Evolutionary conservation across 2,329 filamentous ascomycete species (phyloP).

Genomic region (Fusarium verrucosum): DNA sequence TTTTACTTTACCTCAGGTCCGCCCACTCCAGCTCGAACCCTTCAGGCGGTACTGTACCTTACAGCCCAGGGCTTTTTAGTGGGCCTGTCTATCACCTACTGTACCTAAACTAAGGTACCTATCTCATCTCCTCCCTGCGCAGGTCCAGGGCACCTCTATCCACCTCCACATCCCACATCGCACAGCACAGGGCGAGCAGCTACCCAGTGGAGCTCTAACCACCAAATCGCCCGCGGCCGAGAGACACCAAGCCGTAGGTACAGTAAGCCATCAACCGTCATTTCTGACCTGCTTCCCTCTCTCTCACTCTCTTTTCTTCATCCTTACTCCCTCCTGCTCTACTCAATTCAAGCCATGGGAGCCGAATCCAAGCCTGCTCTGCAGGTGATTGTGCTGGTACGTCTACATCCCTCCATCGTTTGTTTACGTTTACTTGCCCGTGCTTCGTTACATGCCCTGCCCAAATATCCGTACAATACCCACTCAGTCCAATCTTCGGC

Average conservation of each 20-base stretch:
- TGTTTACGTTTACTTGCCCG: slow-evolving; percentile 30
- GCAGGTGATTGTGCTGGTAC: slow-evolving; percentile 79
- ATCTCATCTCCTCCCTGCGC: background rate
- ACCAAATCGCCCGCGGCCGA: slow-evolving; percentile 2
- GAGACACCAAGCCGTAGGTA: background rate
- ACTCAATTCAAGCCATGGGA: slow-evolving; percentile 32
- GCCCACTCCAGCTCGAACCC: slow-evolving; percentile 24
- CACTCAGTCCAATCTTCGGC: background rate
- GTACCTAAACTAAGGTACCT: too few relatives aligned
- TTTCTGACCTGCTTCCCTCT: background rate
- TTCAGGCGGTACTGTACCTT: slow-evolving; percentile 37
- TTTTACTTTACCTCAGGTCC: slow-evolving; percentile 28
- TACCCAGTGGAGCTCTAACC: too few relatives aligned
- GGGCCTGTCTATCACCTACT: too few relatives aligned
- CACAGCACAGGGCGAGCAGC: too few relatives aligned
- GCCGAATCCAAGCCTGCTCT: slow-evolving; percentile 59
- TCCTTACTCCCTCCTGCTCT: background rate
- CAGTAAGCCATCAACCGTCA: slow-evolving; percentile 14
- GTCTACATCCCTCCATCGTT: slow-evolving; percentile 47
- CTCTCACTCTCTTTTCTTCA: background rate
- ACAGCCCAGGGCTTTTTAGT: slow-evolving; percentile 36
- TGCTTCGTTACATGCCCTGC: slow-evolving; percentile 4
- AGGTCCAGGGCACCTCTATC: slow-evolving; percentile 3
- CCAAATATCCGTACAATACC: background rate
- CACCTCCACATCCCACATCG: slow-evolving; percentile 9